Percentiles rank a stretch among this genome's conserved stretches.
Evolutionary conservation across 352 stramenopile genomes (phyloP).

Genomic region (Phytophthora tentaculata): DNA sequence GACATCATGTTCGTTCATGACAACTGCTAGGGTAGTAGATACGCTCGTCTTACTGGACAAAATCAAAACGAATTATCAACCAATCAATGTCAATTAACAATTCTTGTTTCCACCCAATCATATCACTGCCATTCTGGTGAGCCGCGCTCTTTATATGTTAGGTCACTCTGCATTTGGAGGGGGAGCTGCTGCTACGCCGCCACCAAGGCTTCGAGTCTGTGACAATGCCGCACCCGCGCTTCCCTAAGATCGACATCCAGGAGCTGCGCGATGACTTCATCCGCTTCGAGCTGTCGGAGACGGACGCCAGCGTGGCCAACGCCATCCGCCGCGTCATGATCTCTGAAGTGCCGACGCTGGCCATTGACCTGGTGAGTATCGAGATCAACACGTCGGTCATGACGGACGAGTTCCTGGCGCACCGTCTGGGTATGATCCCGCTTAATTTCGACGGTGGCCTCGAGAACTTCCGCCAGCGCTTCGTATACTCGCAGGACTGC

Average conservation of each 20-base stretch:
- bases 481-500: conserved; percentile 89
- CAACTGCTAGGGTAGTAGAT: conserved; percentile 40
- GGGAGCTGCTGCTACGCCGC: conserved; percentile 10
- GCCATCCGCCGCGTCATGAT: conserved; percentile 98
- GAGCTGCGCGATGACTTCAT: conserved; percentile 96
- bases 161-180: conserved; percentile 24
- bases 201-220: conserved; percentile 4
- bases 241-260: conserved; percentile 95
- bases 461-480: conserved; percentile 92
- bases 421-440: conserved; percentile 98
- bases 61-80: conserved; percentile 8
- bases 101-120: conserved; percentile 25
- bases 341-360: conserved; percentile 96
- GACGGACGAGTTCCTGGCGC: conserved; percentile 99
- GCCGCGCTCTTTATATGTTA: background rate
- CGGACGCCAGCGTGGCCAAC: conserved; percentile 97
- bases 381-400: conserved; percentile 97
- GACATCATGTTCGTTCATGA: conserved; percentile 59
- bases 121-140: conserved; percentile 15
- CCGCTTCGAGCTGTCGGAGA: conserved; percentile 97
- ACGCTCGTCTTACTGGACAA: conserved; percentile 15
- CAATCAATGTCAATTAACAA: background rate
- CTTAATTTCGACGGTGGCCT: conserved; percentile 89
- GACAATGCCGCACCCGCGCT: conserved; percentile 85
- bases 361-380: conserved; percentile 99